A percentile compares a stretch with the other conserved stretches of the same genome.
phyloP scores from a whole-genome alignment of 371 early-diverging fungal species.

The Mortierella sp. region DNA sequence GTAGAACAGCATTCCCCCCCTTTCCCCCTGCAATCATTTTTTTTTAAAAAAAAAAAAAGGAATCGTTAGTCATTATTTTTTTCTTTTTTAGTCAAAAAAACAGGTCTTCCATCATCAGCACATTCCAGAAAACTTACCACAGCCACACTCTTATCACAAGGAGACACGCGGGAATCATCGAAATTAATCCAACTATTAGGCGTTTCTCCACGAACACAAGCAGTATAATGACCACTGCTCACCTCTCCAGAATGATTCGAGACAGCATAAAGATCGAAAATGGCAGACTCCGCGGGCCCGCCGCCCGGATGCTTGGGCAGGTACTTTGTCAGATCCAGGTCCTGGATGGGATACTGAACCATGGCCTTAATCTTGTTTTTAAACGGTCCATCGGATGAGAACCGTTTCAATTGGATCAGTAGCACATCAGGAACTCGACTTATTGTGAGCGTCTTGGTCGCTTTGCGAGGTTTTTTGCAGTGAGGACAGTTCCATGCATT shows the following conservation, averaged over 20 bases:
- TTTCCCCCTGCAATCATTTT: neutral
- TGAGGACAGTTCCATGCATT: slow-evolving; percentile 93
- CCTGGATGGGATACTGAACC: slow-evolving; percentile 87
- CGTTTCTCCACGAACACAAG: slow-evolving; percentile 84
- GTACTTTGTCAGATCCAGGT: slow-evolving; percentile 59
- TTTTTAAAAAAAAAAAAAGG: too few relatives aligned
- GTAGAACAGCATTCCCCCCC: neutral
- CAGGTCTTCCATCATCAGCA: neutral
- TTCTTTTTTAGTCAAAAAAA: too few relatives aligned
- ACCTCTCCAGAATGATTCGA: slow-evolving; percentile 96
- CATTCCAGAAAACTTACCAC: slow-evolving; percentile 59
- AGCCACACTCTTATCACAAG: slow-evolving; percentile 73
- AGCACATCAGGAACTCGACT: slow-evolving; percentile 89
- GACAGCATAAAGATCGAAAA: slow-evolving; percentile 92
- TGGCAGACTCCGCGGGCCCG: slow-evolving; percentile 30
- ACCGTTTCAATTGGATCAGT: slow-evolving; percentile 93
- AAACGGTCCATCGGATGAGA: slow-evolving; percentile 94
- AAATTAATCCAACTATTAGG: slow-evolving; percentile 91
- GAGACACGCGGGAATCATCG: slow-evolving; percentile 90
- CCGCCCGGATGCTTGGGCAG: slow-evolving; percentile 36
- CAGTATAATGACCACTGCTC: slow-evolving; percentile 96
- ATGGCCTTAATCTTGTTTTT: slow-evolving; percentile 91
- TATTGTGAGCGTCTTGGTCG: slow-evolving; percentile 84
- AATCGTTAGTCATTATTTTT: neutral
- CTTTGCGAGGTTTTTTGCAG: slow-evolving; percentile 81